Evolutionary conservation across 164 flowering plant genomes (phyloP).

Genomic region (Dillenia turbinata): DNA sequence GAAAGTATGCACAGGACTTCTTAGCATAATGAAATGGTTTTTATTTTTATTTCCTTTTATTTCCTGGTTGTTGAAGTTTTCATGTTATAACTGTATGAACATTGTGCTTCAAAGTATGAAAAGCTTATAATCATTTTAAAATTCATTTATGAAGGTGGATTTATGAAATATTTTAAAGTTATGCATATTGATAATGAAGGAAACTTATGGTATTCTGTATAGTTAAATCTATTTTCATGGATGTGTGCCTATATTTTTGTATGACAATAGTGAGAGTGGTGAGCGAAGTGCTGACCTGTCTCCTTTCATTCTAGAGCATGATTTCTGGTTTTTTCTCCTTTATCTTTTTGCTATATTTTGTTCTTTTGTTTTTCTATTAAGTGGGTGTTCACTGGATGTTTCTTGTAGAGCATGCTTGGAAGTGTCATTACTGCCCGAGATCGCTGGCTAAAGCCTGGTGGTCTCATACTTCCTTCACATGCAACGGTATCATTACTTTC

Average conservation of each 20-base stretch:
- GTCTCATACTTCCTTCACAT: conserved; percentile 93
- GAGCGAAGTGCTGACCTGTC: neutral
- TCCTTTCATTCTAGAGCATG: neutral
- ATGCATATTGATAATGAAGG: no score
- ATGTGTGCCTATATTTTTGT: neutral
- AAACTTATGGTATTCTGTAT: no score
- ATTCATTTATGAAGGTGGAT: no score
- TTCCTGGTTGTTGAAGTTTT: no score
- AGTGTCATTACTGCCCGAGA: conserved; percentile 96
- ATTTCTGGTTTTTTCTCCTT: neutral
- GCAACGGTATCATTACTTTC: conserved; percentile 54
- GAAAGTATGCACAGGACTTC: no score
- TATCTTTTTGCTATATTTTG: conserved; percentile 1
- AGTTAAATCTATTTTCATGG: no score
- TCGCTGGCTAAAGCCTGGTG: conserved; percentile 97
- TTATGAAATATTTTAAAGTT: no score
- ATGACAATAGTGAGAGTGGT: neutral
- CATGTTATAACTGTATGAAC: no score
- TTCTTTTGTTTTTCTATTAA: conserved; percentile 1
- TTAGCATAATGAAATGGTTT: no score
- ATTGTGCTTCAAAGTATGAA: no score
- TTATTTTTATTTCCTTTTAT: no score
- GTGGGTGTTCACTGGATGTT: neutral
- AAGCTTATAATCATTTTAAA: no score
- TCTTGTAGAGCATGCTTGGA: conserved; percentile 88